Evolutionary conservation across 1,284 basidiomycete genomes (phyloP).

Genomic region (Ceratobasidium sp.): DNA sequence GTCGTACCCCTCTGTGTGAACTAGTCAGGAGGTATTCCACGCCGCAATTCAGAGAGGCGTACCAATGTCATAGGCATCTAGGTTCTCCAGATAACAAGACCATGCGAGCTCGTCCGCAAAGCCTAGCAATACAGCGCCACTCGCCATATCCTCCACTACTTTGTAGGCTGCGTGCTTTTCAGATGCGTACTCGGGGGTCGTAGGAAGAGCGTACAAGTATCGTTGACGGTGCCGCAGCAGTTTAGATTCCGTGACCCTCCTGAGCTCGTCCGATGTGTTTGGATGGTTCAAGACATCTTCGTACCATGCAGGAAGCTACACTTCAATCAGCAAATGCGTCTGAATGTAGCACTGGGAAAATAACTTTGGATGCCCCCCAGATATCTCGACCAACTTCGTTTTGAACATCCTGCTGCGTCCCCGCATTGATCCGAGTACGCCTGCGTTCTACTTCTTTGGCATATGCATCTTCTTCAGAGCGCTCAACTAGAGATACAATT

Average conservation of each 20-base stretch:
- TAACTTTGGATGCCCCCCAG: conserved; percentile 70
- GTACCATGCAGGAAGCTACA: conserved; percentile 77
- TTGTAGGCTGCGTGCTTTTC: conserved; percentile 64
- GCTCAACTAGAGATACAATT: conserved; percentile 70
- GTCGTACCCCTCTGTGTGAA: conserved; percentile 72
- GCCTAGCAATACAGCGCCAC: conserved; percentile 78
- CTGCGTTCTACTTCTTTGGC: conserved; percentile 80
- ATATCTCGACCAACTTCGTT: conserved; percentile 77
- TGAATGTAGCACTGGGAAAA: conserved; percentile 37
- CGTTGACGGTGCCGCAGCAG: conserved; percentile 73
- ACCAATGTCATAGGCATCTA: conserved; percentile 79
- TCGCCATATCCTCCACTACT: conserved; percentile 77
- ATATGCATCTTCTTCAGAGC: conserved; percentile 68
- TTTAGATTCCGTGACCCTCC: conserved; percentile 78
- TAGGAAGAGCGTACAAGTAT: conserved; percentile 67
- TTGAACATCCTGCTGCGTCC: conserved; percentile 75
- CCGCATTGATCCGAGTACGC: conserved; percentile 77
- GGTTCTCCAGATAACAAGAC: conserved; percentile 82
- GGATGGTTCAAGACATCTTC: conserved; percentile 83
- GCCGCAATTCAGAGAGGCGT: conserved; percentile 52
- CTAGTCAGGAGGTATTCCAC: conserved; percentile 18
- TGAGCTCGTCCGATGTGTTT: conserved; percentile 76
- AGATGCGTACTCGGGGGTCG: conserved; percentile 60
- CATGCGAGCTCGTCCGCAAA: conserved; percentile 86
- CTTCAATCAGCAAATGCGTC: neutral